Evolutionary conservation across 441 rosid genomes (phyloP).

Genomic region (Gossypium aridum): DNA sequence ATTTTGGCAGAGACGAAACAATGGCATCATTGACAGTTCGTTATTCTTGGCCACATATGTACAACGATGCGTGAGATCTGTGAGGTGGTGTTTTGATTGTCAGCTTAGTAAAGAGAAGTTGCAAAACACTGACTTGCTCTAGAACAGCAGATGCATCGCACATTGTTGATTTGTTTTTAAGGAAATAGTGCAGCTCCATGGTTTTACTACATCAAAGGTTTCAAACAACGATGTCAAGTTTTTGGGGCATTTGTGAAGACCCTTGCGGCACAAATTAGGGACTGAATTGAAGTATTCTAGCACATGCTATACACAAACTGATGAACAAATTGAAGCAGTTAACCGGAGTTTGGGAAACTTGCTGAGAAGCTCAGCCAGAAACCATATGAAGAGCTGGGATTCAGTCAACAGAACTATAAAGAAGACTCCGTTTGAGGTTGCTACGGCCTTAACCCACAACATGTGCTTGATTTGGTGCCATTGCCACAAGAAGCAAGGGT

Average conservation of each 20-base stretch:
- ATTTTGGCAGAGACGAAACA: background rate
- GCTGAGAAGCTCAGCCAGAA: background rate
- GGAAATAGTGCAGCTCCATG: background rate
- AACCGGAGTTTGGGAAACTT: background rate
- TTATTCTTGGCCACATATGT: background rate
- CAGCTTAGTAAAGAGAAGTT: background rate
- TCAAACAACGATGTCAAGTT: background rate
- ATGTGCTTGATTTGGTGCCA: background rate
- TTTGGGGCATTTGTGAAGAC: background rate
- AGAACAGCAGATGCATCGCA: too few species aligned
- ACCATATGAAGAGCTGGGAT: background rate
- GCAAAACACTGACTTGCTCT: background rate
- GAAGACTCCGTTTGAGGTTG: background rate
- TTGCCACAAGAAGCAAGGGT: background rate
- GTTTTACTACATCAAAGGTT: background rate
- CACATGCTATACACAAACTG: background rate
- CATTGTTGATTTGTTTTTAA: too few species aligned
- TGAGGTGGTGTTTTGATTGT: background rate
- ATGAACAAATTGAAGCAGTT: background rate
- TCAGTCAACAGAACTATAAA: background rate
- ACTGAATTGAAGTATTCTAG: background rate
- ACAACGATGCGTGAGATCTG: background rate
- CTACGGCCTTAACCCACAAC: background rate
- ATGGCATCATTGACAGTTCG: background rate
- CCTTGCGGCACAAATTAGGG: background rate